Conservation (phyloP, 2,329 filamentous ascomycete genomes). For the Mollisiaceae sp. region DNA sequence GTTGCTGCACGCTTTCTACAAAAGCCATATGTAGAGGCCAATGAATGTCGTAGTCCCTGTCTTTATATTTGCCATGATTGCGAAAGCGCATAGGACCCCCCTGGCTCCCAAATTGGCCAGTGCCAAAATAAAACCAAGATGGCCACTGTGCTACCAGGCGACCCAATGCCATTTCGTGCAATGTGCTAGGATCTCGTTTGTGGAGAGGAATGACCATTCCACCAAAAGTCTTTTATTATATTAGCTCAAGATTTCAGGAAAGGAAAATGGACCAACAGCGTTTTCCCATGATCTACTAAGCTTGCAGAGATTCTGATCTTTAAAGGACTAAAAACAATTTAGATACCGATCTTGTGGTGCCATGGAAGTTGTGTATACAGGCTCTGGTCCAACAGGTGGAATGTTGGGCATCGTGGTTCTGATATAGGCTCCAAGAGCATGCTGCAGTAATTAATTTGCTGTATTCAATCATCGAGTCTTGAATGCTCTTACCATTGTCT, state of each 20-base stretch:
- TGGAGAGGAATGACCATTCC: background rate
- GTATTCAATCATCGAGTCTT: background rate
- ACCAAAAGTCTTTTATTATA: background rate
- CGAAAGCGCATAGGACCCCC: background rate
- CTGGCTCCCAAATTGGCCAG: background rate
- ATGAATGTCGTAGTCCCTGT: background rate
- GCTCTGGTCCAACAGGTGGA: background rate
- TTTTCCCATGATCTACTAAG: conserved; percentile 2
- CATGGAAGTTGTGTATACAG: background rate
- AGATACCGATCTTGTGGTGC: background rate
- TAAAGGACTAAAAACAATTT: background rate
- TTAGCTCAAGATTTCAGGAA: background rate
- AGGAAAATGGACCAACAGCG: background rate
- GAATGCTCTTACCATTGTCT: background rate
- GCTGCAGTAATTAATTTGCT: background rate
- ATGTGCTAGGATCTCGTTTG: background rate
- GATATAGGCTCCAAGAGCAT: conserved; percentile 1
- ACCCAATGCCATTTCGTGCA: background rate
- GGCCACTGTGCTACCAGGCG: background rate
- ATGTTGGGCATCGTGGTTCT: background rate
- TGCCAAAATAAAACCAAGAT: background rate
- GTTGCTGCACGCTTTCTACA: background rate
- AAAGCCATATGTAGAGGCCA: background rate
- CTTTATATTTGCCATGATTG: background rate
- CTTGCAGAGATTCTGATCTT: background rate